Evolutionary conservation across 495 filamentous ascomycete genomes (phyloP), one percentile per base, ranked within the genome.

Genomic region (Alectoria sarmentosa): DNA sequence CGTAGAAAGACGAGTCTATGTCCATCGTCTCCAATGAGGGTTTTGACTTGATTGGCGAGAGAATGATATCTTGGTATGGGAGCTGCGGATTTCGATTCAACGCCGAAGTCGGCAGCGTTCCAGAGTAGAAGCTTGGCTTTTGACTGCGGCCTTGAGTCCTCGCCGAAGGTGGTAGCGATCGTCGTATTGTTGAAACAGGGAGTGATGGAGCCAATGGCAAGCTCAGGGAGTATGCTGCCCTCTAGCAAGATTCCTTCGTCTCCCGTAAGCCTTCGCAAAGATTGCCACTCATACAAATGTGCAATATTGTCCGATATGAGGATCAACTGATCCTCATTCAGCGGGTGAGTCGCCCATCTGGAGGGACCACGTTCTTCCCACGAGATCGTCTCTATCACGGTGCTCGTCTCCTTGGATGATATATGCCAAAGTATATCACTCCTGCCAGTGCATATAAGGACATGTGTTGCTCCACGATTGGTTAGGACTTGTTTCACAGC

Each of bases 1-100:
- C 65, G 59, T 15, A 72, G 58, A 44, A 70, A 72, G 28, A 72
- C 49, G 7, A 72, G 60, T 56, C 68, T 37, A 7, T 69, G 19
- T 10, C 59, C 59, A 21, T 65, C 46, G 11, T 42, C 36, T 15
- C 69, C 69, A 1, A 71, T 67, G 37, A 71, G 17, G 2, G n/a
- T 37, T 32, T 63, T 49, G 38, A 70, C 54, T 52, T 70, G 61
- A n/a, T 67, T 58, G n/a, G 62, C 60, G 0, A 71, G 39, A 58
- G 17, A 19, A 36, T 67, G 41, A 36, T 65, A 67, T 1, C n/a
- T 36, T 48, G 68, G 64, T 34, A 69, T 28, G 9, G 68, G 41
- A 2, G 52, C 46, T 4, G 60, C 60, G 19, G 41, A 32, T 26
- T 42, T 28, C 2, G 61, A 57, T 1, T 55, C 32, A n/a, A 23